phyloP scores from a whole-genome alignment of 2,329 filamentous ascomycete genomes.

The Colletotrichum simmondsii region DNA sequence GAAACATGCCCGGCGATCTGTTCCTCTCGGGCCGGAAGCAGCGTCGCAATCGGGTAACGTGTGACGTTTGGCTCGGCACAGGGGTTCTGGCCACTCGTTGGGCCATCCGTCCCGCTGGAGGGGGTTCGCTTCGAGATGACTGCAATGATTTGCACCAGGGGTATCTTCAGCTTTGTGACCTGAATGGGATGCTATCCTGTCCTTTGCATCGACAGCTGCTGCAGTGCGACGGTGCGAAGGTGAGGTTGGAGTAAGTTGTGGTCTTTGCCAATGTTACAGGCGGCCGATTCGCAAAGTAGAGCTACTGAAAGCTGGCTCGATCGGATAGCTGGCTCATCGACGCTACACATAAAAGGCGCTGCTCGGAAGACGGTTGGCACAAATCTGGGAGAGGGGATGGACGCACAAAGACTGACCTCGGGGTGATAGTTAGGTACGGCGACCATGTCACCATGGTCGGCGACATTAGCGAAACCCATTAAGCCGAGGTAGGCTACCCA shows the following conservation, averaged over 20 bases:
- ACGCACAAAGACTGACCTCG: conserved; percentile 12
- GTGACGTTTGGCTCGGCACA: not conserved
- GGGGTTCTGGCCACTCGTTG: not conserved
- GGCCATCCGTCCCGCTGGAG: not conserved
- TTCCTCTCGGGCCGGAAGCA: not conserved
- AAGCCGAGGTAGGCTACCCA: not conserved
- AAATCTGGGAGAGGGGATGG: not conserved
- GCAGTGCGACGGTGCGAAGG: not conserved
- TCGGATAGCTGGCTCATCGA: not conserved
- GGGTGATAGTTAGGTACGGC: not conserved
- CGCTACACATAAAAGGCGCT: not conserved
- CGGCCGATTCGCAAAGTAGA: not conserved
- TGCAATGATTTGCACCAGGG: conserved; percentile 21
- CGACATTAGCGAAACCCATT: not conserved
- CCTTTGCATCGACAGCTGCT: not conserved
- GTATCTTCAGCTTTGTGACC: not conserved
- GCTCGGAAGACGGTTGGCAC: not conserved
- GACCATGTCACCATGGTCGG: conserved; percentile 1
- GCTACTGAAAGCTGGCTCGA: not conserved
- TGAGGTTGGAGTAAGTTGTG: not conserved
- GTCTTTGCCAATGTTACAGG: not conserved
- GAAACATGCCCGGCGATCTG: not conserved
- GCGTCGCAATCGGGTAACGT: not conserved
- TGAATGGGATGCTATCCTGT: not conserved
- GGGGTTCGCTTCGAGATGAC: conserved; percentile 2